Percentiles rank a stretch among this genome's conserved stretches.
Evolutionary conservation across 305 asterid species (phyloP).

Genomic region (Fraxinus sp.): DNA sequence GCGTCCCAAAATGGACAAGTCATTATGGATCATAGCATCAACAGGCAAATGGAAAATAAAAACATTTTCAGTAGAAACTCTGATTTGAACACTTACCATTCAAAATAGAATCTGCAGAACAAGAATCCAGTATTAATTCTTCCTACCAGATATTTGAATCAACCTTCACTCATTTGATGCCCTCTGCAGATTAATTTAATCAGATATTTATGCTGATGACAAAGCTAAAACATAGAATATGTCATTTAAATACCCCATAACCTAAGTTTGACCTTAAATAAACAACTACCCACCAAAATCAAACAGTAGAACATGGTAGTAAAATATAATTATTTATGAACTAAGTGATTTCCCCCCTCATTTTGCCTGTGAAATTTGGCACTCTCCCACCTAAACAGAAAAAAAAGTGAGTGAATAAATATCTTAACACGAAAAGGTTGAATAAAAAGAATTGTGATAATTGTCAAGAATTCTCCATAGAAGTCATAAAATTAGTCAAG

Average conservation of each 20-base stretch:
- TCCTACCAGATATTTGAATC: constrained; percentile 18
- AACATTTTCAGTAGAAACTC: not conserved
- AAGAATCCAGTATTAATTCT: not conserved
- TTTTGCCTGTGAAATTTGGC: constrained; percentile 22
- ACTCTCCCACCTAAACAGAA: constrained; percentile 34
- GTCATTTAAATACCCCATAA: constrained; percentile 28
- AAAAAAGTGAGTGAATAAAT: constrained; percentile 11
- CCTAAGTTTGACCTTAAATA: constrained; percentile 40
- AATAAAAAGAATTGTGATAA: constrained; percentile 20
- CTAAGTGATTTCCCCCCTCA: constrained; percentile 11
- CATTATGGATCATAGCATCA: constrained; percentile 1
- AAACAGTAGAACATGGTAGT: constrained; percentile 23
- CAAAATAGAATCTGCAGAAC: not conserved
- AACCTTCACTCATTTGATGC: not conserved
- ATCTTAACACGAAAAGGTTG: not conserved
- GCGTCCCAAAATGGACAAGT: not conserved
- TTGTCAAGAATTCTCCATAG: constrained; percentile 31
- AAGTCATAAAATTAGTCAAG: constrained; percentile 29
- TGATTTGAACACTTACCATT: not conserved
- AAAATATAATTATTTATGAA: not conserved
- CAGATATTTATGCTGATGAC: not conserved
- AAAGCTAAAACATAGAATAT: constrained; percentile 16
- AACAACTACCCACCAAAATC: constrained; percentile 33
- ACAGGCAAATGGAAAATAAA: not conserved
- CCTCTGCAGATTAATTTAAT: constrained; percentile 8